A percentile compares a stretch with the other conserved stretches of the same genome.
These are phyloP conservation scores for Nephelium lappaceum DNA, from an alignment of 345 rosid genomes.

Conservation along the genomic window DNA sequence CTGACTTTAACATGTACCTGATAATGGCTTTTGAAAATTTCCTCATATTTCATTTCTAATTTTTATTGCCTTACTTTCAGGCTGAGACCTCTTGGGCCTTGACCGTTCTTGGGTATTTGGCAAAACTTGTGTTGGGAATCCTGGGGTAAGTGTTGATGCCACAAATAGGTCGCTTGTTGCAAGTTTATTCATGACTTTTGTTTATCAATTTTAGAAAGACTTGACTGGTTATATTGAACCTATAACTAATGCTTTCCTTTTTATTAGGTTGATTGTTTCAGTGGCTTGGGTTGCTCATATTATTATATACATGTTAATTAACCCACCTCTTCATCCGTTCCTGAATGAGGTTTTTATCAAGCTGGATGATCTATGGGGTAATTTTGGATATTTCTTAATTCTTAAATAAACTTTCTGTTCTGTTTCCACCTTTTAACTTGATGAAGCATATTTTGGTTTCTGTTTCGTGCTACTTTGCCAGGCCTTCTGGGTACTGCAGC, in stretches of 20 bases:
- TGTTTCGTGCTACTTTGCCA: conserved; percentile 32
- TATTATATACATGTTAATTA: conserved; percentile 74
- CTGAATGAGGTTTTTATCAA: conserved; percentile 95
- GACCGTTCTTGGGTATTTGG: conserved; percentile 94
- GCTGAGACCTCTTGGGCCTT: conserved; percentile 98
- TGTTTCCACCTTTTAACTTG: neutral
- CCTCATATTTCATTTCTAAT: conserved; percentile 4
- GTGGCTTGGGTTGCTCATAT: conserved; percentile 98
- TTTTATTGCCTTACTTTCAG: conserved; percentile 41
- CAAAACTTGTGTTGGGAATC: conserved; percentile 81
- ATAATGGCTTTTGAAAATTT: conserved; percentile 1
- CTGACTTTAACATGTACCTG: conserved; percentile 7
- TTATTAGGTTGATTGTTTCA: conserved; percentile 78
- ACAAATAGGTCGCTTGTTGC: conserved; percentile 7
- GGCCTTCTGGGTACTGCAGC: conserved; percentile 97
- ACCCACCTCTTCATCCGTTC: conserved; percentile 91
- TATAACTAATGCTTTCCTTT: neutral
- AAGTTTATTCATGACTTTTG: neutral
- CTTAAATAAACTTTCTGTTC: neutral
- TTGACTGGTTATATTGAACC: neutral
- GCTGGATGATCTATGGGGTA: conserved; percentile 97
- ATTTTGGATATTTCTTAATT: conserved; percentile 20
- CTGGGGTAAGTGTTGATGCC: conserved; percentile 65
- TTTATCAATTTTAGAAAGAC: neutral
- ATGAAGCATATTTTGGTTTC: conserved; percentile 18